Conservation (phyloP, 106 monocot species). For the Allium cepa region DNA sequence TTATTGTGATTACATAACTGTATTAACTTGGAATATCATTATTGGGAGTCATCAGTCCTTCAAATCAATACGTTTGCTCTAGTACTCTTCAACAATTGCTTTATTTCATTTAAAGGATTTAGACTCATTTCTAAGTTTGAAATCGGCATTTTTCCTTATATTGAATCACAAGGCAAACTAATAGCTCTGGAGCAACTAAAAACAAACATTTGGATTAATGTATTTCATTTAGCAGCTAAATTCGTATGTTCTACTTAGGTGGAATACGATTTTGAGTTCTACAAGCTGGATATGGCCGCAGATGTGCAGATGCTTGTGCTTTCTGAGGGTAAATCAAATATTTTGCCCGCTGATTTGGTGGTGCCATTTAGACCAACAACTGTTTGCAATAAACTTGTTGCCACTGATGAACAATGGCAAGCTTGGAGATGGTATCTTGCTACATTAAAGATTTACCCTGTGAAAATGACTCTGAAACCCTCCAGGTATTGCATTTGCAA, state of each 20-base stretch:
- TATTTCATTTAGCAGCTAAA: too few species aligned
- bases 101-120: too few species aligned
- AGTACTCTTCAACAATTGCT: too few species aligned
- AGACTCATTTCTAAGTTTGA: background rate
- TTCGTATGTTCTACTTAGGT: constrained; percentile 36
- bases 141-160: background rate
- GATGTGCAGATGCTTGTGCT: constrained; percentile 70
- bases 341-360: constrained; percentile 82
- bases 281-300: constrained; percentile 77
- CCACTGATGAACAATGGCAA: constrained; percentile 35
- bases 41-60: background rate
- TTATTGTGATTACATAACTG: background rate
- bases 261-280: constrained; percentile 92
- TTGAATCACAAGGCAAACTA: too few species aligned
- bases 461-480: constrained; percentile 52
- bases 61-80: too few species aligned
- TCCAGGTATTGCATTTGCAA: constrained; percentile 36
- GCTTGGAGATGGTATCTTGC: constrained; percentile 97
- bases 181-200: too few species aligned
- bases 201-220: too few species aligned
- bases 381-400: constrained; percentile 17
- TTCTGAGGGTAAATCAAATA: constrained; percentile 89
- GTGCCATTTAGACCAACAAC: constrained; percentile 51
- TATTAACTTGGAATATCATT: background rate
- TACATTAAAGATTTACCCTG: constrained; percentile 45